phyloP scores from a whole-genome alignment of 306 rosid species.

The Sicyos baderoa region DNA sequence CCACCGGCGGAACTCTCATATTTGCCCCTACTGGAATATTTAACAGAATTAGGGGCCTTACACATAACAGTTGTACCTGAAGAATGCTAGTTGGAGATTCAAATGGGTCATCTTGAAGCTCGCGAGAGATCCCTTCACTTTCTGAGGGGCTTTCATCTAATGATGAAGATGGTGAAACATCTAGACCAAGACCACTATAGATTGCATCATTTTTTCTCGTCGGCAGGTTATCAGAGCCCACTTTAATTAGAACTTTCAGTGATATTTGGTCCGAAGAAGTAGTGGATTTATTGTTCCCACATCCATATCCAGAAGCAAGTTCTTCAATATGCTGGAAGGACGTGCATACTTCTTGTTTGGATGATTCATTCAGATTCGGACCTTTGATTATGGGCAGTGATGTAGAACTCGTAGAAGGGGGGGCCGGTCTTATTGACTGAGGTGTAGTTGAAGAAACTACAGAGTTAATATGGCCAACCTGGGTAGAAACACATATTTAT shows the following conservation, averaged over 20 bases:
- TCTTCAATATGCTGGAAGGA: conserved; percentile 32
- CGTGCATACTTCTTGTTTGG: conserved; percentile 42
- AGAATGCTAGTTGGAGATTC: conserved; percentile 87
- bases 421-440: conserved; percentile 50
- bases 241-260: conserved; percentile 76
- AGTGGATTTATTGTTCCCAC: conserved; percentile 35
- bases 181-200: conserved; percentile 94
- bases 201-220: conserved; percentile 62
- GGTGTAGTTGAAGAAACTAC: conserved; percentile 40
- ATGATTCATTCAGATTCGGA: conserved; percentile 36
- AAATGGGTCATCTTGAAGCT: conserved; percentile 38
- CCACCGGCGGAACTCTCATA: no score
- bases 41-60: no score
- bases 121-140: conserved; percentile 75
- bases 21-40: no score
- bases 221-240: conserved; percentile 68
- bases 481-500: conserved; percentile 14
- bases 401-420: conserved; percentile 48
- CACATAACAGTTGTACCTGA: conserved; percentile 49
- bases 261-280: conserved; percentile 63
- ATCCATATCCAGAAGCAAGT: conserved; percentile 37
- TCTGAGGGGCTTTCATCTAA: conserved; percentile 76
- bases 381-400: conserved; percentile 45
- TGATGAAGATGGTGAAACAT: conserved; percentile 78
- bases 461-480: conserved; percentile 57